Evolutionary conservation across 257 asterid genomes (phyloP).

Genomic region (Solanum piurae): DNA sequence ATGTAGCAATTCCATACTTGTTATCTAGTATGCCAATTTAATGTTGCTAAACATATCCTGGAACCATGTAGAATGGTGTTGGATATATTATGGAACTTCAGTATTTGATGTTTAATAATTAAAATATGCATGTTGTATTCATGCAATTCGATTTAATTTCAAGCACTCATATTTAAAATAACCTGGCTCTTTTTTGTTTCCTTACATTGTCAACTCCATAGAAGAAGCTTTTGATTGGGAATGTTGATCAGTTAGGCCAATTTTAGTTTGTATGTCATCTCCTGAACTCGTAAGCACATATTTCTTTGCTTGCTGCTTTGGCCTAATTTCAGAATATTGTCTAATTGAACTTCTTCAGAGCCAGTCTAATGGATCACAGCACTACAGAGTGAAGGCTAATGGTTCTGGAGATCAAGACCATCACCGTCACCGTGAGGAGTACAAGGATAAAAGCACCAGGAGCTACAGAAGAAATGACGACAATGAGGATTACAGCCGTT

Average conservation of each 20-base stretch:
- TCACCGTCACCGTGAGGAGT: background rate
- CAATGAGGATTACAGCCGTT: conserved; percentile 31
- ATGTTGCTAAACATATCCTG: background rate
- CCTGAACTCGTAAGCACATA: background rate
- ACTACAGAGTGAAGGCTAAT: conserved; percentile 20
- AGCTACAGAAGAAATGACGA: conserved; percentile 28
- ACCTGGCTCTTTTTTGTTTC: background rate
- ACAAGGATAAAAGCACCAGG: conserved; percentile 12
- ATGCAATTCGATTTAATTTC: background rate
- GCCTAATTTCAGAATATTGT: background rate
- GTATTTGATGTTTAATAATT: background rate
- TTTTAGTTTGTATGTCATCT: background rate
- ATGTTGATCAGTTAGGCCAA: background rate
- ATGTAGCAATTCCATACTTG: background rate
- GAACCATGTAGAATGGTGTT: background rate
- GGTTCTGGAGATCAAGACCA: conserved; percentile 13
- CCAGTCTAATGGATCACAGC: conserved; percentile 18
- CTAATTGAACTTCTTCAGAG: conserved; percentile 15
- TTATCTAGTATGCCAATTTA: background rate
- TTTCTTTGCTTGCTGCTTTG: background rate
- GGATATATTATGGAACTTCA: background rate
- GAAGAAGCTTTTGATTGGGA: background rate
- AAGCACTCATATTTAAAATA: background rate
- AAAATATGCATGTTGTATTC: background rate
- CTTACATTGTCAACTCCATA: background rate